Base-by-base conservation (phyloP, 2,329 filamentous ascomycete species). In the Thelonectria blattea region DNA sequence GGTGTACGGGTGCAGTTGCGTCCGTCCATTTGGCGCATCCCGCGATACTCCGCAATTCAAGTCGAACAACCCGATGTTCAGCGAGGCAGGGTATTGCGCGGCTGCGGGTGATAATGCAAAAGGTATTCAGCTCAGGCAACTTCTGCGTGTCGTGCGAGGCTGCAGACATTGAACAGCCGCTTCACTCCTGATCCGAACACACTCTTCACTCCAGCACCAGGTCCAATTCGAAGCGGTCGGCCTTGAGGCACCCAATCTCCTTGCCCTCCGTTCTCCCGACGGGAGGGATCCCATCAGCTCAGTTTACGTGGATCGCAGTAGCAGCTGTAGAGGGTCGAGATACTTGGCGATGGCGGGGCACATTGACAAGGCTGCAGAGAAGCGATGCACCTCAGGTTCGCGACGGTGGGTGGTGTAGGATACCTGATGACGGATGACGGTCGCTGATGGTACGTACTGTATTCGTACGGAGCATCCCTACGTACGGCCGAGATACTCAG, bases 321-420 rank as follows among this genome's bases (percentile, higher is more conserved):
- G 24, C 22, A 32, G 34, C 24, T 20, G 45, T 55, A 22, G 52
- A 59, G 30, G 34, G 37, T 17, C 41, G 45, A 54, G 45, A 18
- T 59, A 53, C 56, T 47, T 51, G 42, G 55, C 46, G 58, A 32
- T 30, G 51, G 60, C 50, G 56, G 52, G 65, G 62, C 60, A 61
- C 58, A 30, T 9, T 58, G 53, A 58, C 68, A 71, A 71, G 68
- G 68, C 68, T 71, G 68, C 60, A 70, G 68, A 63, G 52, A 53
- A 30, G 53, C 45, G 41, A 62, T 65, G 64, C 60, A 62, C 57
- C 58, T 56, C 63, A 54, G 52, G 58, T 68, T 69, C 58, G 57
- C 62, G 57, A 65, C 56, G 63, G 62, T 62, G 67, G 65, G 65
- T 63, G 68, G 65, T 50, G 47, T 37, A n/a, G n/a, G n/a, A n/a